Evolutionary conservation across 148 eudicot genomes (phyloP).

Genomic region (Nepenthes gracilis): DNA sequence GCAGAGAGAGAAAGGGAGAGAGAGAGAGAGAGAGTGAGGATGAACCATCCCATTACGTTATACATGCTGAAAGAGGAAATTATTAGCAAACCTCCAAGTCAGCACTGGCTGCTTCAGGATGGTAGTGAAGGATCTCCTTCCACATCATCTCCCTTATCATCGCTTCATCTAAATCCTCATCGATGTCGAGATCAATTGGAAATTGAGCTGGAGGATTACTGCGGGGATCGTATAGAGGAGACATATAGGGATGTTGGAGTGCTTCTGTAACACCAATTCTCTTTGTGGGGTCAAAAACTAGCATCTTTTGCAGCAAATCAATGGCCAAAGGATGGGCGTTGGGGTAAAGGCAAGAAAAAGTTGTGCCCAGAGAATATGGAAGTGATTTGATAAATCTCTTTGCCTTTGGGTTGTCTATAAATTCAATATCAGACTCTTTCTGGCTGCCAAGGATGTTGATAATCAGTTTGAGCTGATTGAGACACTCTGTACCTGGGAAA

Average conservation of each 20-base stretch:
- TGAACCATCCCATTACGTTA: too few species aligned
- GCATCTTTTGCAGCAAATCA: slow-evolving; percentile 28
- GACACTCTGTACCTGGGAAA: slow-evolving; percentile 16
- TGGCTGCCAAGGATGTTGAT: slow-evolving; percentile 19
- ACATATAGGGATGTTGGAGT: slow-evolving; percentile 29
- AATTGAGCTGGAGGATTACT: neutral
- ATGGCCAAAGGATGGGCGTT: slow-evolving; percentile 21
- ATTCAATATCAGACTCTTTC: slow-evolving; percentile 9
- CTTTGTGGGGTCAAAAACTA: slow-evolving; percentile 23
- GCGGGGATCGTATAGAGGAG: slow-evolving; percentile 5
- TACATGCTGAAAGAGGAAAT: neutral
- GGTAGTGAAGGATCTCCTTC: slow-evolving; percentile 22
- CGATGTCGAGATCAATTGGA: slow-evolving; percentile 13
- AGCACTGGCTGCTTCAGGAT: slow-evolving; percentile 7
- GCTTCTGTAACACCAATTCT: slow-evolving; percentile 32
- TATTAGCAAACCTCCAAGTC: neutral
- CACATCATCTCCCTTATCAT: slow-evolving; percentile 24
- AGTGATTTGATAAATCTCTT: slow-evolving; percentile 6
- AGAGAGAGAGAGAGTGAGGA: too few species aligned
- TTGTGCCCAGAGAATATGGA: neutral
- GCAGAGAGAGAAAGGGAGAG: too few species aligned
- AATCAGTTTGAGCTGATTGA: slow-evolving; percentile 17
- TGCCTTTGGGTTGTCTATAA: slow-evolving; percentile 9
- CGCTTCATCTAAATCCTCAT: slow-evolving; percentile 6
- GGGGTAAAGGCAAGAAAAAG: slow-evolving; percentile 8